Percentiles rank a stretch among this genome's conserved stretches.
These are phyloP conservation scores for Russula virescens DNA, from an alignment of 768 basidiomycete genomes.

Conservation along the genomic window DNA sequence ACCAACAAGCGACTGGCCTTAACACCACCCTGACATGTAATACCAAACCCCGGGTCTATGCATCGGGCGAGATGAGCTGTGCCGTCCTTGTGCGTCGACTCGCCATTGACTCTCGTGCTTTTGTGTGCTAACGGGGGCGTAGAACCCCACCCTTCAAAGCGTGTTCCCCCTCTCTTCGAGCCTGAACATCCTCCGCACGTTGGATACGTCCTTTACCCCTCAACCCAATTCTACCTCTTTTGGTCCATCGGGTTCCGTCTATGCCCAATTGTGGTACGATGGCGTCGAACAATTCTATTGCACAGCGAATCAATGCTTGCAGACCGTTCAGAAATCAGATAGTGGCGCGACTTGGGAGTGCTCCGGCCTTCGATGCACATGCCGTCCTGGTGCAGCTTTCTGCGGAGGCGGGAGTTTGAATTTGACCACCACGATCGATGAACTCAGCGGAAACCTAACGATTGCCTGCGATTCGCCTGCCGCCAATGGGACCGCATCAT, in stretches of 20 bases:
- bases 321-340: constrained; percentile 38
- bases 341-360: constrained; percentile 62
- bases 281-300: constrained; percentile 90
- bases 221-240: constrained; percentile 56
- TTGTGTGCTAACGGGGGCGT: background rate
- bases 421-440: constrained; percentile 59
- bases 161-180: constrained; percentile 66
- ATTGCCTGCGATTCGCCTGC: constrained; percentile 57
- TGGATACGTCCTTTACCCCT: constrained; percentile 65
- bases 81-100: constrained; percentile 53
- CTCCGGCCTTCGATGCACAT: constrained; percentile 66
- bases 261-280: constrained; percentile 70
- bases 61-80: constrained; percentile 82
- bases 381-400: constrained; percentile 62
- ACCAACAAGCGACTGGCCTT: constrained; percentile 32
- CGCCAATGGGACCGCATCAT: constrained; percentile 47
- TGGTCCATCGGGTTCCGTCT: constrained; percentile 47
- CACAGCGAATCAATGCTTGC: constrained; percentile 60
- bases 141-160: constrained; percentile 83
- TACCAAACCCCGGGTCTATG: constrained; percentile 60
- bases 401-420: constrained; percentile 54
- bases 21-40: constrained; percentile 76
- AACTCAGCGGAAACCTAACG: constrained; percentile 55
- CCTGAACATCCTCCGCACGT: constrained; percentile 73
- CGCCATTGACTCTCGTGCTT: background rate